These are phyloP conservation scores for Talaromyces sp. DNA, from an alignment of 2,329 filamentous ascomycete genomes.

Conservation along the genomic window DNA sequence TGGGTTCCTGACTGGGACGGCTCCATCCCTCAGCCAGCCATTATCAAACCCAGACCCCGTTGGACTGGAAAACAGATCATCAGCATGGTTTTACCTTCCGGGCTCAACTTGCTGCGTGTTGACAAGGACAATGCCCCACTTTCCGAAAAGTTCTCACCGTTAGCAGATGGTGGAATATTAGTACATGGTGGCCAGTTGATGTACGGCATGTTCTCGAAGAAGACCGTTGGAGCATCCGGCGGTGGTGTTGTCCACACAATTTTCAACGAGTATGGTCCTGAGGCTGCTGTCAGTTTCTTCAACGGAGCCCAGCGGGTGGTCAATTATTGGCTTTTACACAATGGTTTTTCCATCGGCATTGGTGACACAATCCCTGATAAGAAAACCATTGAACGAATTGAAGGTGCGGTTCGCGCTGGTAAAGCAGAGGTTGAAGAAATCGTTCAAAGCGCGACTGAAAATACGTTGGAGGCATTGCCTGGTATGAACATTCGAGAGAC, in stretches of 20 bases:
- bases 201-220: slow-evolving; percentile 89
- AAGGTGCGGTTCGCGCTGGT: slow-evolving; percentile 73
- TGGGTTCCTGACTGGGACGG: slow-evolving; percentile 99
- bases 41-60: slow-evolving; percentile 82
- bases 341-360: slow-evolving; percentile 96
- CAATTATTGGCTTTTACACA: slow-evolving; percentile 94
- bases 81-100: slow-evolving; percentile 83
- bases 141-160: slow-evolving; percentile 55
- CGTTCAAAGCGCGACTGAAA: slow-evolving; percentile 74
- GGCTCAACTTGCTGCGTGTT: slow-evolving; percentile 72
- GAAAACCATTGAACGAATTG: slow-evolving; percentile 77
- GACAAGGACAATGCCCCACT: slow-evolving; percentile 60
- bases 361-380: slow-evolving; percentile 95
- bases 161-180: slow-evolving; percentile 73
- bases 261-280: slow-evolving; percentile 88
- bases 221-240: slow-evolving; percentile 82
- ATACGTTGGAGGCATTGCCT: slow-evolving; percentile 84
- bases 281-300: slow-evolving; percentile 88
- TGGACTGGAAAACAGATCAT: slow-evolving; percentile 99
- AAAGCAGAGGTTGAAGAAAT: slow-evolving; percentile 77
- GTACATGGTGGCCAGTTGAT: slow-evolving; percentile 86
- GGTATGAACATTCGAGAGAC: slow-evolving; percentile 99
- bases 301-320: slow-evolving; percentile 93
- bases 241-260: slow-evolving; percentile 93
- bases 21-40: slow-evolving; percentile 86